Evolutionary conservation across 1,284 basidiomycete species (phyloP), one percentile per base, ranked within the genome.

Genomic region (Phellinidium pouzarii): DNA sequence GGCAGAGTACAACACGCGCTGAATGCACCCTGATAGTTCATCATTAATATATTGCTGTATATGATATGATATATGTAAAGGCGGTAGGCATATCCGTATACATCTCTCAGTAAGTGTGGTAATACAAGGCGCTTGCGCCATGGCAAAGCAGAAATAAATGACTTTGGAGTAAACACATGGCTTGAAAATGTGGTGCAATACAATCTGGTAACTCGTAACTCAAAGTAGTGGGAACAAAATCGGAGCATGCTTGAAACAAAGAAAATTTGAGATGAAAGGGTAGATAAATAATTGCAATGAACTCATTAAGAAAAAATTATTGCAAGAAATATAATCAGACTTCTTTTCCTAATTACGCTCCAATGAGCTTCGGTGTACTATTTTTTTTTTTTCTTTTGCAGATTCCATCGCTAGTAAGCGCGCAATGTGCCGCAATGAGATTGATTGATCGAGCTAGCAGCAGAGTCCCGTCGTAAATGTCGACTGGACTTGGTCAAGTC

Each of bases 121-220:
- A 26, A 43, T 43, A 43, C 42, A 43, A 26, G n/a, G n/a, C n/a
- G 12, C 19, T 17, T 40, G 37, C 37, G 37, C 19, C 37, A 17
- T 40, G 37, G 14, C 37, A 8, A 40, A n/a, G 14, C 34, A n/a
- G 20, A 19, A 17, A 19, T 19, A n/a, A 29, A 27, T 20, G 27
- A n/a, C n/a, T n/a, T n/a, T 14, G 31, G 31, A 34, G 9, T 14
- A 17, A 45, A 27, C 20, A 45, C 14, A n/a, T 14, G 27, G 23
- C 26, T 45, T 17, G 26, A 45, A 17, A 45, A 45, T 44, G 42
- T 44, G 42, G 3, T 44, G 42, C 20, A 44, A 44, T 45, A 45
- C 44, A 45, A 45, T 45, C 23, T 23, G 25, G 43, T 14, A 9
- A 44, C 17, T 6, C 14, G 26, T 9, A 34, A 46, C 14, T 27